A percentile compares a stretch with the other conserved stretches of the same genome.
Evolutionary conservation across 2,329 filamentous ascomycete species (phyloP).

Genomic region (Capronia epimyces): DNA sequence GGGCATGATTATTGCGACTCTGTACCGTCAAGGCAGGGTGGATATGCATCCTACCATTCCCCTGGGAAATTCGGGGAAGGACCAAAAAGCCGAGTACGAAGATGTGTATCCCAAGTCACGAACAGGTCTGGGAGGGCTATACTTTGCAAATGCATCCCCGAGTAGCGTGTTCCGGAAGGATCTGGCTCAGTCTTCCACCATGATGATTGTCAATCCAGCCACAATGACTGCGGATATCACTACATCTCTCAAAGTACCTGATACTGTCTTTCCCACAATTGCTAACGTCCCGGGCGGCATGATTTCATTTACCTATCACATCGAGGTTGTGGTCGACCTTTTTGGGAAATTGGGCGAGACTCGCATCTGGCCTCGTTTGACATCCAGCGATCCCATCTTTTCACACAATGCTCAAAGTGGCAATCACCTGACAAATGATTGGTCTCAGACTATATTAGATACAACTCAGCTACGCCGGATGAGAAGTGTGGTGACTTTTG

Average conservation of each 20-base stretch:
- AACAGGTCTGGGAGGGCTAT: conserved; percentile 79
- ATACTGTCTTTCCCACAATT: conserved; percentile 89
- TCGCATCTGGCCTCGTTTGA: conserved; percentile 55
- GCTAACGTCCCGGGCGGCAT: conserved; percentile 82
- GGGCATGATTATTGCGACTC: conserved; percentile 86
- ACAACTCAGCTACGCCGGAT: conserved; percentile 80
- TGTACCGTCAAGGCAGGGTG: conserved; percentile 86
- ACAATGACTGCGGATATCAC: conserved; percentile 75
- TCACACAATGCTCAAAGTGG: conserved; percentile 37
- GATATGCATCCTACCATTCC: conserved; percentile 66
- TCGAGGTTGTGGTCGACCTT: conserved; percentile 88
- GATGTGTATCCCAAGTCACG: conserved; percentile 83
- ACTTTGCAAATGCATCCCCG: conserved; percentile 76
- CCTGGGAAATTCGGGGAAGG: conserved; percentile 54
- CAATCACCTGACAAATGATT: conserved; percentile 38
- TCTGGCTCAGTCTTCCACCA: conserved; percentile 78
- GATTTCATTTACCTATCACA: conserved; percentile 90
- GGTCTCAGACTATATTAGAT: conserved; percentile 66
- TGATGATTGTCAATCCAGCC: conserved; percentile 77
- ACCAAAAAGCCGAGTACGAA: conserved; percentile 66
- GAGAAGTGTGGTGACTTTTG: conserved; percentile 82
- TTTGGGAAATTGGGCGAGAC: conserved; percentile 81
- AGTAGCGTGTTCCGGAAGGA: conserved; percentile 95
- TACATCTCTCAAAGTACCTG: conserved; percentile 77
- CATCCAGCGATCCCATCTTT: conserved; percentile 29